Conservation (phyloP, 495 filamentous ascomycete genomes). For the Achaetomiella virescens region DNA sequence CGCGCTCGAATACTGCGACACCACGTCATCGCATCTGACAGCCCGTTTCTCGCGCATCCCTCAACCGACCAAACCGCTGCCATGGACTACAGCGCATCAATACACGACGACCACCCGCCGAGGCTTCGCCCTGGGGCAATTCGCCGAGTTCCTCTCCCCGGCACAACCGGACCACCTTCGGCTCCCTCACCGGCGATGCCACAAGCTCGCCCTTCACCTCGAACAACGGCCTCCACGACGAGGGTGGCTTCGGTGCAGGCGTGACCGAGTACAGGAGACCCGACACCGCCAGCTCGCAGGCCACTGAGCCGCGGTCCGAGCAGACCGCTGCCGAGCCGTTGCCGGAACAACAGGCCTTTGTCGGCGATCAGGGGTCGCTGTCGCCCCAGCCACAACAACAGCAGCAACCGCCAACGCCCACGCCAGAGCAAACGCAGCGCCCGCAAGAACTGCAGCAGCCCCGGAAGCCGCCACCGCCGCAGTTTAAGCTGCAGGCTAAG, state of each 20-base stretch:
- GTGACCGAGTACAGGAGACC: constrained; percentile 32
- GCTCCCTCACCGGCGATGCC: constrained; percentile 30
- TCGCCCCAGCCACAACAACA: constrained; percentile 18
- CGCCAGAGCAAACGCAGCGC: constrained; percentile 31
- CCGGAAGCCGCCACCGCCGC: constrained; percentile 49
- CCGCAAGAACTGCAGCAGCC: constrained; percentile 43
- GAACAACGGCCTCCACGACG: constrained; percentile 35
- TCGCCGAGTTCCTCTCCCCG: constrained; percentile 59
- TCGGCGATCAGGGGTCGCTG: constrained; percentile 14
- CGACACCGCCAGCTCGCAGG: constrained; percentile 30
- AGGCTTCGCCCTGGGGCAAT: constrained; percentile 71
- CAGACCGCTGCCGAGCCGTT: constrained; percentile 4
- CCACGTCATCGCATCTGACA: constrained; percentile 10
- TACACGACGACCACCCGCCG: constrained; percentile 67
- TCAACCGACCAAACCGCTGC: constrained; percentile 3
- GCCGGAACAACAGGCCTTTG: constrained; percentile 9
- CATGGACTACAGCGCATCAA: constrained; percentile 83
- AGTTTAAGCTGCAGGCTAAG: constrained; percentile 86
- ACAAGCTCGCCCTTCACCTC: constrained; percentile 30
- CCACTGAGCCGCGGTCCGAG: constrained; percentile 15
- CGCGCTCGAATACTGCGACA: not conserved
- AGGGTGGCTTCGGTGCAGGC: constrained; percentile 33
- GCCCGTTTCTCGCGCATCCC: not conserved
- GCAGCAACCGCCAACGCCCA: constrained; percentile 29
- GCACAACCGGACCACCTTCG: constrained; percentile 52